Evolutionary conservation across 805 yeast genomes (phyloP), one percentile per base, ranked within the genome.

Genomic region (Barnettozyma californica): DNA sequence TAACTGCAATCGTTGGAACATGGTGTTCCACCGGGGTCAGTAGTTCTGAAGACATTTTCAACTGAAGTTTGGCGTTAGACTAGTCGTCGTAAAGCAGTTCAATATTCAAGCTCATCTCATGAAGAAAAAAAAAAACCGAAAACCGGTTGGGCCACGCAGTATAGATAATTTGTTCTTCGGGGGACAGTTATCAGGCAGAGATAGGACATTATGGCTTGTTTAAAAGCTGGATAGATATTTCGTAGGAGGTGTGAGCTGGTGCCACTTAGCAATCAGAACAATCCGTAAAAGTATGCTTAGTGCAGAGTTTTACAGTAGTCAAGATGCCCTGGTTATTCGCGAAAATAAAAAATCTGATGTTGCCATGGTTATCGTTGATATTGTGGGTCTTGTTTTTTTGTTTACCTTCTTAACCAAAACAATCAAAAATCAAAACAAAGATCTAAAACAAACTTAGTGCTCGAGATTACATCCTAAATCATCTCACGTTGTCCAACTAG

Each of bases 1-100:
- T 75, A 34, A 87, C 68, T 3, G 86, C 77, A 2, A 94, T 79
- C 0, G 87, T 80, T 0, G 96, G 94, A 1, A 95, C 91, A 55
- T 75, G 70, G 53, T 78, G 83, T 25, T 48, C 52, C 4, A 54
- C n/a, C 1, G 52, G 46, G 1, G 9, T 7, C 2, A 51, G 46
- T 9, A 16, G 10, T 10, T 14, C n/a, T 5, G 27, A 23, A 19
- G 42, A 6, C 51, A 48, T 42, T n/a, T 13, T 25, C 26, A 26
- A 13, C 29, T 26, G 29, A 8, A 9, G 4, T 26, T 9, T 26
- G 13, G 13, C 9, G 13, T 26, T 26, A 7, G 10, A 26, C 29
- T 26, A 13, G 33, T 13, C 33, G 33, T 13, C 14, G 7, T 29
- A 16, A 29, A 29, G 29, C 29, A 26, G 29, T 10, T 23, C 25